Evolutionary conservation across 208 protist genomes (phyloP).

Genomic region (Crithidia sp.): DNA sequence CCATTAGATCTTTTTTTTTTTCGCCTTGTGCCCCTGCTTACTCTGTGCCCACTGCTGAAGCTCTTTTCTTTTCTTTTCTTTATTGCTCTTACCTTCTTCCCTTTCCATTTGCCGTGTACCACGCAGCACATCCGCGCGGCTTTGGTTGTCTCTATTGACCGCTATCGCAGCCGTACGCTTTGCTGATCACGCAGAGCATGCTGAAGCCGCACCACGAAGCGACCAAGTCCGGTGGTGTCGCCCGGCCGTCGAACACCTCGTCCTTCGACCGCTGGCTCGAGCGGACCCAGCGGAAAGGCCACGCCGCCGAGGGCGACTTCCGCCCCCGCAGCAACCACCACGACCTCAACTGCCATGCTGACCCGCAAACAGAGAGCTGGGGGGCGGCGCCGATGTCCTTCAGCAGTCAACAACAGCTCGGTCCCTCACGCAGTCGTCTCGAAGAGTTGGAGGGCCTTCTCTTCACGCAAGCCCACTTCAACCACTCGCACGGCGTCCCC

Average conservation of each 20-base stretch:
- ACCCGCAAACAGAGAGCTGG: too few species aligned
- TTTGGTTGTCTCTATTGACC: neutral
- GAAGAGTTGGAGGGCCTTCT: conserved; percentile 24
- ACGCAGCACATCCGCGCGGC: too few species aligned
- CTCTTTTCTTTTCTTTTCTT: neutral
- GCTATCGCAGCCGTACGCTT: too few species aligned
- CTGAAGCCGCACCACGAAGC: neutral
- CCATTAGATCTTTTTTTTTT: neutral
- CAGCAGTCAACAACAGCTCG: too few species aligned
- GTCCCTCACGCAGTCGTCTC: neutral
- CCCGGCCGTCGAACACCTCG: neutral
- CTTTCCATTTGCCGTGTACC: neutral
- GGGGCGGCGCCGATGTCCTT: too few species aligned
- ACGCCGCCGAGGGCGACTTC: neutral
- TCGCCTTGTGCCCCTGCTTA: too few species aligned
- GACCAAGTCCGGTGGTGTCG: too few species aligned
- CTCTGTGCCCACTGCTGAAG: too few species aligned
- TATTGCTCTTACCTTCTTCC: neutral
- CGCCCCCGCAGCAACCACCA: neutral
- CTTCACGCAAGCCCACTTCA: conserved; percentile 14
- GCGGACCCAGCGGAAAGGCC: conserved; percentile 2
- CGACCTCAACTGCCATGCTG: neutral
- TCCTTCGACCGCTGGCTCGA: conserved; percentile 25
- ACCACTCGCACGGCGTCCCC: neutral
- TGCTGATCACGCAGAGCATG: neutral